These are phyloP conservation scores for Ambrosia trifida DNA, from an alignment of 129 eudicot genomes.

Conservation along the genomic window DNA sequence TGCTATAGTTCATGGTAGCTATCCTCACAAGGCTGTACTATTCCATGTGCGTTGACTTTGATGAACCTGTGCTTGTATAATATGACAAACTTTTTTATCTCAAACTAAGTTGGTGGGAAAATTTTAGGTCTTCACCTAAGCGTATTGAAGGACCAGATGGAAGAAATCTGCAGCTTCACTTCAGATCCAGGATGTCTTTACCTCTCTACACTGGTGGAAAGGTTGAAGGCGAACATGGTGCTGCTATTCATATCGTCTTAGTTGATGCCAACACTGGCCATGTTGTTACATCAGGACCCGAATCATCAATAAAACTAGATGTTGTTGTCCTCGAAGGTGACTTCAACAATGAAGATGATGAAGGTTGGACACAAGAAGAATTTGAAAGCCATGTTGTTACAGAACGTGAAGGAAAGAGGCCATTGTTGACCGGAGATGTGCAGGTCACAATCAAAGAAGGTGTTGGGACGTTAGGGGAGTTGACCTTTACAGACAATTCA, in stretches of 20 bases:
- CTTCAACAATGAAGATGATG: slow-evolving; percentile 83
- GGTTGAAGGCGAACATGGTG: slow-evolving; percentile 95
- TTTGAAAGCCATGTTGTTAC: slow-evolving; percentile 82
- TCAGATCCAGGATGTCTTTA: slow-evolving; percentile 65
- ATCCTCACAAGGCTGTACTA: neutral
- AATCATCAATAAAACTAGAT: slow-evolving; percentile 74
- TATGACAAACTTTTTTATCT: neutral
- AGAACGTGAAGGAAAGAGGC: slow-evolving; percentile 94
- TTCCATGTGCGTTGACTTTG: neutral
- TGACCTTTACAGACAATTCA: slow-evolving; percentile 87
- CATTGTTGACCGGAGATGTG: slow-evolving; percentile 71
- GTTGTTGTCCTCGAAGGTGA: slow-evolving; percentile 89
- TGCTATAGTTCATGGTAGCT: neutral
- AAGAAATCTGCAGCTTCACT: slow-evolving; percentile 75
- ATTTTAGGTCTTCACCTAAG: slow-evolving; percentile 76
- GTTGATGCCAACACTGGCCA: slow-evolving; percentile 66
- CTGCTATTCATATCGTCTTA: slow-evolving; percentile 72
- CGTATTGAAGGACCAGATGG: slow-evolving; percentile 87
- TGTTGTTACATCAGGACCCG: slow-evolving; percentile 74
- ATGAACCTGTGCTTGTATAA: neutral
- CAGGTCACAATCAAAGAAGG: slow-evolving; percentile 88
- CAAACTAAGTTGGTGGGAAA: slow-evolving; percentile 3
- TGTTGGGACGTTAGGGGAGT: slow-evolving; percentile 86
- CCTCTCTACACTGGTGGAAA: slow-evolving; percentile 90
- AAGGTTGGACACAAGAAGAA: slow-evolving; percentile 79